These are phyloP conservation scores for Gypsophila paniculata DNA, from an alignment of 179 eudicot species.

Conservation along the genomic window DNA sequence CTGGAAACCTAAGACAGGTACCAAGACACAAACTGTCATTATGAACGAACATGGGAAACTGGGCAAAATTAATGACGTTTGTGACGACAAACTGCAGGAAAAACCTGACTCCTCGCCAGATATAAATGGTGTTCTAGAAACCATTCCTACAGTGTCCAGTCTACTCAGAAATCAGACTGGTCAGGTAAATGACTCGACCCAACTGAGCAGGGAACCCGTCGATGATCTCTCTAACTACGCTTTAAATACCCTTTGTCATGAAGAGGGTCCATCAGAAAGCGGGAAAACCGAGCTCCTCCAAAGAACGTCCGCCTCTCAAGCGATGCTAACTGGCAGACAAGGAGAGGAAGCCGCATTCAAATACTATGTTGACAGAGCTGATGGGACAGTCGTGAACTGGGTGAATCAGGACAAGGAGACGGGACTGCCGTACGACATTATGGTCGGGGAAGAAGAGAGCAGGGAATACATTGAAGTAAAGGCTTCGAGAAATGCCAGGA, in stretches of 20 bases:
- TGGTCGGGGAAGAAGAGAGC: conserved; percentile 12
- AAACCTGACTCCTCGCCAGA: conserved; percentile 36
- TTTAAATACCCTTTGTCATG: not conserved
- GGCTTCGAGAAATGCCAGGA: conserved; percentile 11
- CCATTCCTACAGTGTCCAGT: conserved; percentile 22
- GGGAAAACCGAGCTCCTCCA: not conserved
- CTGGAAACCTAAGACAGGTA: conserved; percentile 42
- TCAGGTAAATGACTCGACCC: too few relatives aligned
- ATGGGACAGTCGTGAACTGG: not conserved
- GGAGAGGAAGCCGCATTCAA: not conserved
- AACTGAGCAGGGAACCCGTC: not conserved
- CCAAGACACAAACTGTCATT: conserved; percentile 37
- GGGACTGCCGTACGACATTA: conserved; percentile 13
- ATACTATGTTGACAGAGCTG: not conserved
- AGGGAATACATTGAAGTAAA: conserved; percentile 18
- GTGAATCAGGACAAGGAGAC: conserved; percentile 16
- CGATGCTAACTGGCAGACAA: conserved; percentile 8
- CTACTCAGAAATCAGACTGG: conserved; percentile 29
- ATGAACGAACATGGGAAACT: conserved; percentile 69
- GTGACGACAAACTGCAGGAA: not conserved
- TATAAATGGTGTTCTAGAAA: conserved; percentile 47
- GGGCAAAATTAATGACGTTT: not conserved
- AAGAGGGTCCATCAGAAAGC: not conserved
- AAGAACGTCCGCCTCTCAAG: not conserved
- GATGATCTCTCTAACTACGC: not conserved